Base-by-base conservation (phyloP, 208 protist species). In the Leishmania martiniquensis region DNA sequence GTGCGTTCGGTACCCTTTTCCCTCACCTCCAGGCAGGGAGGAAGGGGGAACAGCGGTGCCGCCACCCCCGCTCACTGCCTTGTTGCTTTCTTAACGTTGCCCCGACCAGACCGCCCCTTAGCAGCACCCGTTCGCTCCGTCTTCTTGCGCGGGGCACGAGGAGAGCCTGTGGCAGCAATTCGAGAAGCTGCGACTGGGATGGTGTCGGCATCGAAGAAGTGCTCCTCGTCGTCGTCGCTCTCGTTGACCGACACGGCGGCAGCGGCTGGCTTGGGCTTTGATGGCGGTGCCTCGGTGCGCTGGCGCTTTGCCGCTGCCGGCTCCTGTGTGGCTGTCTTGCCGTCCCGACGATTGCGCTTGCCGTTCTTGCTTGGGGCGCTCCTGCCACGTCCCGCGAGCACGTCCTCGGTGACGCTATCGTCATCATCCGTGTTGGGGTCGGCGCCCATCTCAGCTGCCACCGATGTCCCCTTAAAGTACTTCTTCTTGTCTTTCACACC, bases 391-490 rank as follows among this genome's bases (percentile, higher is more conserved):
- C 52, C 76, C 42, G 60, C 15, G 22, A 47, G 32, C 20, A 34
- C 62, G 52, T 77, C 69, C 25, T 76, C 67, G 52, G 78, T 72
- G 34, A 82, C 81, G 15, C 82, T 72, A 42, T 78, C 77, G 25
- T 67, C 81, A 7, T 59, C 81, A 22, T 77, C 82, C 9, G n/a
- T 15, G 76, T 65, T 62, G 25, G 70, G 62, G n/a, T 80, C 76
- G 5, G 67, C 76, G 37, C 71, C 82, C 72, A 84, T 84, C 75
- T 88, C 84, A 5, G 86, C 86, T 75, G 84, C 90, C 39, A 95
- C 72, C 44, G 91, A 93, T 13, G 93, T 97, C 20, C 91, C 91
- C 80, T 91, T 94, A 81, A 97, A 97, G 88, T 91, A 95, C 45
- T 70, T 79, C 42, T 77, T 81, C 86, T 95, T 95, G 80, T 95